Evolutionary conservation across 129 eudicot genomes (phyloP).

Genomic region (Apium graveolens): DNA sequence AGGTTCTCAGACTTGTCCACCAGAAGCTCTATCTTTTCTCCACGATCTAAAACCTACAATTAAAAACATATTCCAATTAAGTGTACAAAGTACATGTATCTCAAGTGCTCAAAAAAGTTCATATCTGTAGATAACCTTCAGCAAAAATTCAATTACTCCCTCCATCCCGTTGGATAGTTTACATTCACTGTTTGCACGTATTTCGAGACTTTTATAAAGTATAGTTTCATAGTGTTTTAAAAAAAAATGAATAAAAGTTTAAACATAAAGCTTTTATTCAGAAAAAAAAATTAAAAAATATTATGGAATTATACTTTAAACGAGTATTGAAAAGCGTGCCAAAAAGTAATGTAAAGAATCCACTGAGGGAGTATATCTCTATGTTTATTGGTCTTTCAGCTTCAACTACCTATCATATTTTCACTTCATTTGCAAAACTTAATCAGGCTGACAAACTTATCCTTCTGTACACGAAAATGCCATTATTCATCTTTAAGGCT

Average conservation of each 20-base stretch:
- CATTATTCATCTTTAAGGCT: background rate
- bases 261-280: too few species aligned
- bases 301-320: too few species aligned
- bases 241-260: too few species aligned
- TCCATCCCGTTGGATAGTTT: too few species aligned
- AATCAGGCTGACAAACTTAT: background rate
- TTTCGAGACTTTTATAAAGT: too few species aligned
- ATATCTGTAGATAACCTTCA: background rate
- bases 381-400: background rate
- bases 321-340: too few species aligned
- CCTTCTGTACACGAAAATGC: background rate
- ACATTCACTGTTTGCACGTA: too few species aligned
- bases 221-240: too few species aligned
- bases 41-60: constrained; percentile 36
- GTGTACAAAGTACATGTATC: background rate
- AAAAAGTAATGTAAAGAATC: too few species aligned
- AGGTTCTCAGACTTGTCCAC: constrained; percentile 46
- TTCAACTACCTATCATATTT: background rate
- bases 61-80: background rate
- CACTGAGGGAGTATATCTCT: too few species aligned
- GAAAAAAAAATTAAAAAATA: too few species aligned
- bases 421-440: background rate
- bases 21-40: constrained; percentile 40
- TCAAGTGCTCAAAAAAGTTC: background rate
- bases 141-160: background rate